Evolutionary conservation across 2,329 filamentous ascomycete genomes (phyloP).

Genomic region (Colletotrichum acutatum): DNA sequence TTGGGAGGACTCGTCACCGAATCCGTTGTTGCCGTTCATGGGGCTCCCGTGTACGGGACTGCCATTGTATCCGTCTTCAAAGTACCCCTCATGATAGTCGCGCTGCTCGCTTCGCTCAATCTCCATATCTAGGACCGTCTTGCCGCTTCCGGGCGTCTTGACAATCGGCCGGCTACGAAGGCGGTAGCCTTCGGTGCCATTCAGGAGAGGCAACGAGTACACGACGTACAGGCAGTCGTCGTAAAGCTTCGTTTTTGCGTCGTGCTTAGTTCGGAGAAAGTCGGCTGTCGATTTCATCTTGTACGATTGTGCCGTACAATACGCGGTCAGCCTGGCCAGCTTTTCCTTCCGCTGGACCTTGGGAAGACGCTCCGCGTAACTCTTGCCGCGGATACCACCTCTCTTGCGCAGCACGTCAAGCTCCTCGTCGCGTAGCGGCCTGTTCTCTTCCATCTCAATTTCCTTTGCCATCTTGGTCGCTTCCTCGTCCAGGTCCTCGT

Average conservation of each 20-base stretch:
- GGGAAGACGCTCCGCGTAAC: conserved; percentile 91
- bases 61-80: conserved; percentile 72
- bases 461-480: conserved; percentile 46
- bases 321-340: conserved; percentile 90
- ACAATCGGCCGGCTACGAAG: conserved; percentile 90
- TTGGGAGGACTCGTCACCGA: conserved; percentile 43
- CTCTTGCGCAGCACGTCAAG: conserved; percentile 70
- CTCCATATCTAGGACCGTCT: conserved; percentile 91
- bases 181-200: conserved; percentile 87
- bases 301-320: conserved; percentile 94
- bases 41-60: conserved; percentile 48
- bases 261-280: conserved; percentile 88
- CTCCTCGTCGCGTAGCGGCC: conserved; percentile 76
- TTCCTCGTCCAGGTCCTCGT: conserved; percentile 65
- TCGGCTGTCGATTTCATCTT: conserved; percentile 89
- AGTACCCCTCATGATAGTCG: conserved; percentile 92
- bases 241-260: conserved; percentile 94
- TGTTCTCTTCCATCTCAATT: conserved; percentile 67
- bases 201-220: conserved; percentile 90
- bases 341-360: conserved; percentile 90
- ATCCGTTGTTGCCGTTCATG: conserved; percentile 41
- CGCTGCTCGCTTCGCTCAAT: conserved; percentile 93
- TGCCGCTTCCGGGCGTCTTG: conserved; percentile 89
- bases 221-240: conserved; percentile 97
- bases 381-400: conserved; percentile 78